Evolutionary conservation across 2,329 filamentous ascomycete species (phyloP).

Genomic region (Pseudocercospora cruenta): DNA sequence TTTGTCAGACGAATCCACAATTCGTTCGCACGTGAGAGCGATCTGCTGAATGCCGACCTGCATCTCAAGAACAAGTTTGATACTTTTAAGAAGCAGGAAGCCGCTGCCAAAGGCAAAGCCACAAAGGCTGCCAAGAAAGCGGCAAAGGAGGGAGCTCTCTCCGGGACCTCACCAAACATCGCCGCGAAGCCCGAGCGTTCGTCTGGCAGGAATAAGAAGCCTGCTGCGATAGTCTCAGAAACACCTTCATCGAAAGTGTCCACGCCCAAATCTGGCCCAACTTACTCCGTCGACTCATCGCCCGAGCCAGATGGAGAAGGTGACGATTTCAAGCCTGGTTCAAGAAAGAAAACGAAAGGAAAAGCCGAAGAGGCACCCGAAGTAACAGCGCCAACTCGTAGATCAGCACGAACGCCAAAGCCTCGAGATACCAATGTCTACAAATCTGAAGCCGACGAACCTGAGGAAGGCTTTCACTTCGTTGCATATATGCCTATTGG

Average conservation of each 20-base stretch:
- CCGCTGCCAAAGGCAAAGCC: conserved; percentile 33
- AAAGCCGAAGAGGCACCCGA: conserved; percentile 13
- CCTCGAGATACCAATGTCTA: conserved; percentile 31
- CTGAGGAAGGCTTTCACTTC: conserved; percentile 78
- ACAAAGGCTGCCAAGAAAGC: conserved; percentile 37
- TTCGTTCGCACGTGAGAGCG: conserved; percentile 79
- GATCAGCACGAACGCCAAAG: conserved; percentile 32
- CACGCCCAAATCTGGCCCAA: neutral
- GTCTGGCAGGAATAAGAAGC: conserved; percentile 3
- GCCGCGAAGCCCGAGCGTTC: neutral
- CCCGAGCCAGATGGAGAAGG: conserved; percentile 15
- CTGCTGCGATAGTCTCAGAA: neutral
- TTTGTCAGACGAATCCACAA: conserved; percentile 86
- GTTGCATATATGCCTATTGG: conserved; percentile 81
- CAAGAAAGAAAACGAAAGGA: neutral
- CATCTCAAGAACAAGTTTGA: conserved; percentile 59
- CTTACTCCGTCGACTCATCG: conserved; percentile 10
- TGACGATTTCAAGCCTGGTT: conserved; percentile 11
- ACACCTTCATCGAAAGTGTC: conserved; percentile 10
- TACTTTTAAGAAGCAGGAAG: conserved; percentile 40
- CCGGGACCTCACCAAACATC: neutral
- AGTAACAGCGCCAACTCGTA: conserved; percentile 20
- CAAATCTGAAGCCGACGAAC: conserved; percentile 50
- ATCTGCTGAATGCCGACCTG: conserved; percentile 74
- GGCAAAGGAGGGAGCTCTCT: conserved; percentile 17